Evolutionary conservation across 2,329 filamentous ascomycete species (phyloP).

Genomic region (Cryphonectria japonica): DNA sequence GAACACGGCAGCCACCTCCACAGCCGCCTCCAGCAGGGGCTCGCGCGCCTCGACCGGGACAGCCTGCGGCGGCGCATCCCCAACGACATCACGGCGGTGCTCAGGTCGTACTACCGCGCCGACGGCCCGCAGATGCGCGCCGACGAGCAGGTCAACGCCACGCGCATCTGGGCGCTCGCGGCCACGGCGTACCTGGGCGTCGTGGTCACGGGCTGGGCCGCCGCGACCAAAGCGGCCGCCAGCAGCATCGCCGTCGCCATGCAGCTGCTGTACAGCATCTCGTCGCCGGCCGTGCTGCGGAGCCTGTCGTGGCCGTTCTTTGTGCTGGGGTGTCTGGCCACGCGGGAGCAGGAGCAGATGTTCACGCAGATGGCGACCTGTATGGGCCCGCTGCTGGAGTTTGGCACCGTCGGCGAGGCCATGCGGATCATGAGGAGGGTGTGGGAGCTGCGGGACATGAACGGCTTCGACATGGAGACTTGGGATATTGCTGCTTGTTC

Average conservation of each 20-base stretch:
- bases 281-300: slow-evolving; percentile 33
- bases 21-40: slow-evolving; percentile 23
- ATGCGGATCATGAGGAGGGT: slow-evolving; percentile 33
- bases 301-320: slow-evolving; percentile 38
- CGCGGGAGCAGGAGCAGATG: slow-evolving; percentile 32
- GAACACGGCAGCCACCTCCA: slow-evolving; percentile 31
- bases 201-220: slow-evolving; percentile 34
- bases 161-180: slow-evolving; percentile 37
- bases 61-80: slow-evolving; percentile 30
- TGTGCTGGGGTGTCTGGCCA: slow-evolving; percentile 36
- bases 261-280: slow-evolving; percentile 31
- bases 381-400: slow-evolving; percentile 35
- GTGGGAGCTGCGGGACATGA: slow-evolving; percentile 32
- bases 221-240: slow-evolving; percentile 31
- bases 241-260: slow-evolving; percentile 32
- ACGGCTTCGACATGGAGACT: slow-evolving; percentile 29
- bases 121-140: slow-evolving; percentile 25
- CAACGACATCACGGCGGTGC: slow-evolving; percentile 28
- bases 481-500: slow-evolving; percentile 36
- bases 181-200: slow-evolving; percentile 35
- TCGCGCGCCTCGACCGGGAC: slow-evolving; percentile 28
- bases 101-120: slow-evolving; percentile 21
- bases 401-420: slow-evolving; percentile 35
- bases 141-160: slow-evolving; percentile 32
- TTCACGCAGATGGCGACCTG: slow-evolving; percentile 32